Evolutionary conservation across 2,329 filamentous ascomycete genomes (phyloP), one percentile per base, ranked within the genome.

Genomic region (Coniochaeta sp.): DNA sequence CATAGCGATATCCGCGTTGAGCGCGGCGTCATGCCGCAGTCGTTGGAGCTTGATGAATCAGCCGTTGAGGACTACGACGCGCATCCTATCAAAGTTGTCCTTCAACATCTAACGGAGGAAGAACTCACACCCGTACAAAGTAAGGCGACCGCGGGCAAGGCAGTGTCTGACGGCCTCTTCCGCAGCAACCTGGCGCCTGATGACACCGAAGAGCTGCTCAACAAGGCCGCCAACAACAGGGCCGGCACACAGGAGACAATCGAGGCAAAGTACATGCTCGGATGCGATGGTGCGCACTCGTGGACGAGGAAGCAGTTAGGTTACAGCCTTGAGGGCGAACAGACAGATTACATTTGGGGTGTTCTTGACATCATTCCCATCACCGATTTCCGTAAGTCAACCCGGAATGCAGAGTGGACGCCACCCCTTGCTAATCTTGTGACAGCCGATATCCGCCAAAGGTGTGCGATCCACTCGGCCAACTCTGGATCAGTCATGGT

Each of bases 261-360:
- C 2, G 74, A 69, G 33, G 74, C 78, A 6, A 83, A 83, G 60
- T 89, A 85, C 55, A 71, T 89, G 27, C 72, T 89, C 4, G 85
- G 85, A 0, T 83, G 80, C 42, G 85, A 88, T 56, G 85, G 85
- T 0, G 85, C 85, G 0, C 82, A 85, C 59, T 82, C 77, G 52
- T 87, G 83, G 81, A 81, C 79, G 0, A 69, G 85, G 33, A 72
- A 74, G 51, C 72, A 80, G 51, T 67, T 87, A 77, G 62, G 60
- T 1, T 60, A 61, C 33, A 51, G 57, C 35, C 51, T 63, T 16
- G 52, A 58, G 16, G 62, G 62, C 8, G 62, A 64, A 20, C 55
- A 57, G 16, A 63, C 62, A 3, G 62, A 64, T 53, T 61, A 58
- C 47, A 58, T 62, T 50, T 60, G 62, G 61, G 62, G 61, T 10